Percentiles rank a stretch among this genome's conserved stretches.
These are phyloP conservation scores for Fusarium denticulatum DNA, from an alignment of 2,329 filamentous ascomycete species.

Conservation along the genomic window DNA sequence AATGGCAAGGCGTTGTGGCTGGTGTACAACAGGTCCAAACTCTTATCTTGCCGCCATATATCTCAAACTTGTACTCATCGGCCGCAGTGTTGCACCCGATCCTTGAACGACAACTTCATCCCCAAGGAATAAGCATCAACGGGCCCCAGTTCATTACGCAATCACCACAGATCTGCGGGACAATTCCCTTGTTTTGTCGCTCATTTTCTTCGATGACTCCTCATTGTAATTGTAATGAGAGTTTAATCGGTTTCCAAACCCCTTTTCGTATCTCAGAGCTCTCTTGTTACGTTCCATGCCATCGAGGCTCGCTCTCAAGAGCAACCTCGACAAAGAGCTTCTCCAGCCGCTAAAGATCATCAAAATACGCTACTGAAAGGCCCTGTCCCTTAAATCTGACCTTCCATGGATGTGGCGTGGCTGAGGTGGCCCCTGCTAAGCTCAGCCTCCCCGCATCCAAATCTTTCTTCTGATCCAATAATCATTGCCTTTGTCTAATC, in stretches of 20 bases:
- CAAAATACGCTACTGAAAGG: constrained; percentile 1
- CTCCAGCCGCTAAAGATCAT: constrained; percentile 1
- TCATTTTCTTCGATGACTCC: neutral
- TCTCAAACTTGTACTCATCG: neutral
- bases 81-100: constrained; percentile 5
- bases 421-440: constrained; percentile 16
- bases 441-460: constrained; percentile 30
- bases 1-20: constrained; percentile 17
- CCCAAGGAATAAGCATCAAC: constrained; percentile 21
- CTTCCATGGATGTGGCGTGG: constrained; percentile 25
- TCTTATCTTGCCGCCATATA: constrained; percentile 8
- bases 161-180: constrained; percentile 19
- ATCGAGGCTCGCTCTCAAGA: neutral
- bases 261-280: neutral
- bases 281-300: neutral
- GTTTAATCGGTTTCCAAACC: neutral
- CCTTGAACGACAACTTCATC: constrained; percentile 1
- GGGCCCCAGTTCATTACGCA: constrained; percentile 29
- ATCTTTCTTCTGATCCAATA: neutral
- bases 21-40: neutral
- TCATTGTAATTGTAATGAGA: neutral
- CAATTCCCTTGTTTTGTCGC: neutral
- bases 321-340: constrained; percentile 4
- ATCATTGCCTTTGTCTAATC: neutral
- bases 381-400: constrained; percentile 9